Percentiles rank a stretch among this genome's conserved stretches.
Evolutionary conservation across 129 eudicot species (phyloP).

Genomic region (Scalesia atractyloides): DNA sequence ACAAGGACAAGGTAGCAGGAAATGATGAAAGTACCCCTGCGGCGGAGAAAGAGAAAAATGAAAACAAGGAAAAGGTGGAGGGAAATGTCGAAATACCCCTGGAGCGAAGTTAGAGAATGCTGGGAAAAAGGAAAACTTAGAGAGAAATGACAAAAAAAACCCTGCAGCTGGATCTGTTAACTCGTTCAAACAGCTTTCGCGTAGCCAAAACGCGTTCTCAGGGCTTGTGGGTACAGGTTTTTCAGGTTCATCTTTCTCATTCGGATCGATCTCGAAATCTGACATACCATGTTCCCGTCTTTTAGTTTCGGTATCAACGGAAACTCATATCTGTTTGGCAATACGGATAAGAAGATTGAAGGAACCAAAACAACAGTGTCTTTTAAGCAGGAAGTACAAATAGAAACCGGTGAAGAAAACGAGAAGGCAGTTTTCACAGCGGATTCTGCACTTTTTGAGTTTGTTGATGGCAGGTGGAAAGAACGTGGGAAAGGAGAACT

Average conservation of each 20-base stretch:
- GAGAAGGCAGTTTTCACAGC: slow-evolving; percentile 73
- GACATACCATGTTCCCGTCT: slow-evolving; percentile 50
- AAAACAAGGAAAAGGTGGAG: slow-evolving; percentile 16
- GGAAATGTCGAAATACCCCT: slow-evolving; percentile 25
- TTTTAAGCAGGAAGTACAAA: slow-evolving; percentile 69
- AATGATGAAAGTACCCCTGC: slow-evolving; percentile 29
- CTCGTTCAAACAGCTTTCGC: slow-evolving; percentile 87
- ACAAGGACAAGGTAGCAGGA: slow-evolving; percentile 7
- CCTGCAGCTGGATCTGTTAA: slow-evolving; percentile 49
- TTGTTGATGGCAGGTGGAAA: slow-evolving; percentile 78
- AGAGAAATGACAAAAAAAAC: slow-evolving; percentile 30
- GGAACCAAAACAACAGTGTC: slow-evolving; percentile 44
- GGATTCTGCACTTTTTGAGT: slow-evolving; percentile 75
- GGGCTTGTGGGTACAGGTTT: slow-evolving; percentile 86
- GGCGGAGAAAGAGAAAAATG: slow-evolving; percentile 23
- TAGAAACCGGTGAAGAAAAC: slow-evolving; percentile 93
- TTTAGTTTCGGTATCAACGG: slow-evolving; percentile 57
- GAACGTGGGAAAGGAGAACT: slow-evolving; percentile 94
- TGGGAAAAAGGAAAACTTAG: slow-evolving; percentile 35
- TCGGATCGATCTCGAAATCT: slow-evolving; percentile 59
- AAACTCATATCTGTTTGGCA: slow-evolving; percentile 56
- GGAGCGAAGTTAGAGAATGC: slow-evolving; percentile 7
- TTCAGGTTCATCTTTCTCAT: slow-evolving; percentile 75
- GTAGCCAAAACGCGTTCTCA: slow-evolving; percentile 86
- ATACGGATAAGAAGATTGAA: slow-evolving; percentile 46